A percentile compares a stretch with the other conserved stretches of the same genome.
phyloP scores from a whole-genome alignment of 306 rosid species.

The Morella rubra region DNA sequence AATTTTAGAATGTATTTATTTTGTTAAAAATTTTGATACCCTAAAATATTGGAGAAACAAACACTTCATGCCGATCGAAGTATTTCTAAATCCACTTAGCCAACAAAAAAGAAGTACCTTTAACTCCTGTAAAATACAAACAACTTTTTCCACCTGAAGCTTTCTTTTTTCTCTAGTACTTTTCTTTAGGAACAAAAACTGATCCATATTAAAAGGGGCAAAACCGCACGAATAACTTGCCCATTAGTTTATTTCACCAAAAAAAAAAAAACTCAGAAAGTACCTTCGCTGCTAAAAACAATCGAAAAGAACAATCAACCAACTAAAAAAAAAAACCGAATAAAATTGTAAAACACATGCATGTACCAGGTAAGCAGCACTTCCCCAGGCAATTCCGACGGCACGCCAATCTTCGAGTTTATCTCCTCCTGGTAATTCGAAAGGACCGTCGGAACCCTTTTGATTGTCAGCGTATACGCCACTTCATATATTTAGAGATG shows the following conservation, averaged over 20 bases:
- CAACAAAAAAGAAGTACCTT: not conserved
- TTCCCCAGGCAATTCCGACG: conserved; percentile 30
- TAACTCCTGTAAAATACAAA: not conserved
- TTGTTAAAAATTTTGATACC: no score
- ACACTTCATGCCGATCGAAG: no score
- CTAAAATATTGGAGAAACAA: no score
- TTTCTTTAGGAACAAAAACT: not conserved
- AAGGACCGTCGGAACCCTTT: conserved; percentile 26
- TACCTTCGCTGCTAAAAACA: no score
- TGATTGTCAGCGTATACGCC: conserved; percentile 30
- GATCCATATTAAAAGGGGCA: not conserved
- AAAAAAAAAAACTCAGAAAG: no score
- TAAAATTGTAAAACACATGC: no score
- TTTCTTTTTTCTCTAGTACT: not conserved
- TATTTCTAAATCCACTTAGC: no score
- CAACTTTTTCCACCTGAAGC: not conserved
- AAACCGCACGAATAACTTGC: not conserved
- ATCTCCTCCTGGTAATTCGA: conserved; percentile 34
- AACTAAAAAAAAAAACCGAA: no score
- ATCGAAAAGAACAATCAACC: no score
- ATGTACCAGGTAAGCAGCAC: conserved; percentile 33
- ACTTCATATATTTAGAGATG: no score
- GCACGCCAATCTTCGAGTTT: conserved; percentile 18
- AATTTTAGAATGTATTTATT: no score
- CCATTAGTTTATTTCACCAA: not conserved